Percentiles rank a stretch among this genome's conserved stretches.
phyloP scores from a whole-genome alignment of 345 rosid species.

The Populus davidiana region DNA sequence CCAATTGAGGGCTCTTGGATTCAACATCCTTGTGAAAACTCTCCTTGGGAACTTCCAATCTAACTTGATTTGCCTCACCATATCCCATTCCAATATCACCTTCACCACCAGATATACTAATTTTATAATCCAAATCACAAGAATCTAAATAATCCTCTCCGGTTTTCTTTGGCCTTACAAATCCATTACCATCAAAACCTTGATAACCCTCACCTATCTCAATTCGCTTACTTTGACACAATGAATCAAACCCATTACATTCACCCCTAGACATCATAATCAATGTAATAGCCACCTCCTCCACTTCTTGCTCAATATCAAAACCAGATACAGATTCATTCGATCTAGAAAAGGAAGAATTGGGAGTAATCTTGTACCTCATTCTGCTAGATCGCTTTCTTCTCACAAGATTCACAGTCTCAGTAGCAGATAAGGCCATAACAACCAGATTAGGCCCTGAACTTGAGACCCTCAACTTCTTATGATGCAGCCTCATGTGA shows the following conservation, averaged over 20 bases:
- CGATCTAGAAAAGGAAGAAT: conserved; percentile 43
- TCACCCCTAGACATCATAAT: conserved; percentile 51
- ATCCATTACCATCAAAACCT: conserved; percentile 13
- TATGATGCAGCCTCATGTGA: conserved; percentile 35
- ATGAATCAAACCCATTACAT: conserved; percentile 21
- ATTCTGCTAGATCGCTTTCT: conserved; percentile 49
- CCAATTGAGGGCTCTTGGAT: conserved; percentile 17
- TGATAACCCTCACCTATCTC: conserved; percentile 2
- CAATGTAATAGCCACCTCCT: conserved; percentile 53
- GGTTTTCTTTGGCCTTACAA: conserved; percentile 21
- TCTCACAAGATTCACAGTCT: conserved; percentile 24
- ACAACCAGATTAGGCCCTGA: conserved; percentile 16
- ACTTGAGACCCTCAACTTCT: conserved; percentile 5
- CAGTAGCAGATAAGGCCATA: conserved; percentile 22
- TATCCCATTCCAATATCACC: conserved; percentile 14
- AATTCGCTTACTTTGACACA: conserved; percentile 3
- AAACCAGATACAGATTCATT: conserved; percentile 36
- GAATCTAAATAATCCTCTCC: conserved; percentile 16
- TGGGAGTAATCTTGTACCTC: conserved; percentile 43
- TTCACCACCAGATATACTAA: conserved; percentile 15
- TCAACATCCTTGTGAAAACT: not conserved
- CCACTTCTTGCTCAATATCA: conserved; percentile 38
- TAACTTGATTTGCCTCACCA: conserved; percentile 11
- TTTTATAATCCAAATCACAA: conserved; percentile 18
- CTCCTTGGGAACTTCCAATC: conserved; percentile 13